phyloP scores from a whole-genome alignment of 2,329 filamentous ascomycete species.

The Diaporthe helianthi region DNA sequence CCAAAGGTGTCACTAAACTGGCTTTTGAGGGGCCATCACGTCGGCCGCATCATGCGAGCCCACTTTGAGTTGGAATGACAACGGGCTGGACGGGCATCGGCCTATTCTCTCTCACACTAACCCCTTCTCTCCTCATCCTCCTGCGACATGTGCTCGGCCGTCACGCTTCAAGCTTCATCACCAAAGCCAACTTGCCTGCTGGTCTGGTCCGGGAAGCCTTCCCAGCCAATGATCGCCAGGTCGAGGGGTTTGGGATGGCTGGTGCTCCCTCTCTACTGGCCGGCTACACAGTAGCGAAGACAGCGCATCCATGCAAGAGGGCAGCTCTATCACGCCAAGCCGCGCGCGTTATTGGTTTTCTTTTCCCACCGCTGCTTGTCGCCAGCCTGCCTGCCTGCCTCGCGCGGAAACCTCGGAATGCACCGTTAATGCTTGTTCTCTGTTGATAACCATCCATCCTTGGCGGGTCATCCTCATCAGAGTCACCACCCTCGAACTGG shows the following conservation, averaged over 20 bases:
- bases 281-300: slow-evolving; percentile 49
- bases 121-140: neutral
- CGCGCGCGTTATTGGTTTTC: slow-evolving; percentile 28
- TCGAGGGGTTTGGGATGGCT: slow-evolving; percentile 10
- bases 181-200: slow-evolving; percentile 47
- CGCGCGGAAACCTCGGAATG: slow-evolving; percentile 29
- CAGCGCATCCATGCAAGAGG: slow-evolving; percentile 50
- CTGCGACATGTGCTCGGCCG: slow-evolving; percentile 36
- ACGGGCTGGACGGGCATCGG: neutral
- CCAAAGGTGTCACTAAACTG: too few relatives aligned
- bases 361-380: slow-evolving; percentile 23
- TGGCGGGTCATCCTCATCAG: slow-evolving; percentile 1
- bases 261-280: slow-evolving; percentile 27
- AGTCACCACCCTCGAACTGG: neutral
- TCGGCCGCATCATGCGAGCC: slow-evolving; percentile 45
- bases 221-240: slow-evolving; percentile 53
- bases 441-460: neutral
- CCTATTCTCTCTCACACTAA: too few relatives aligned
- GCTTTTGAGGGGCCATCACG: slow-evolving; percentile 51
- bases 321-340: slow-evolving; percentile 35
- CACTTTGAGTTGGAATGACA: slow-evolving; percentile 38
- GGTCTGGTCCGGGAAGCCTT: slow-evolving; percentile 47
- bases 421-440: slow-evolving; percentile 8
- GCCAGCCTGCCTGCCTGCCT: neutral
- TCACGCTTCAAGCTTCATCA: slow-evolving; percentile 31